A percentile compares a stretch with the other conserved stretches of the same genome.
These are phyloP conservation scores for Gossypium thurberi DNA, from an alignment of 345 rosid genomes.

Conservation along the genomic window DNA sequence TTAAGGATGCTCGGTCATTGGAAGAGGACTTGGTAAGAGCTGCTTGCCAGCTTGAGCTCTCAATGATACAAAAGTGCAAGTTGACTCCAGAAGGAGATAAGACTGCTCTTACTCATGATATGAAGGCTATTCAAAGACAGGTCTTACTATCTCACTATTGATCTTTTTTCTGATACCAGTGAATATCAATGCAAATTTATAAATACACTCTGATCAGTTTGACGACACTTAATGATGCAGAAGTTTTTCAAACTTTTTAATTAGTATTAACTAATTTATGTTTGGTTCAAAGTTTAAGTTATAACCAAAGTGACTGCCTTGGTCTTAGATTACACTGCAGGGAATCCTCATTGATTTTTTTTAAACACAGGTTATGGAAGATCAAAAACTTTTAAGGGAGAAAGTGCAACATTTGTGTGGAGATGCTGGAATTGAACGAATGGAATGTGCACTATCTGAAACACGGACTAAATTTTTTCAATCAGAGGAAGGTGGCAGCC, in stretches of 20 bases:
- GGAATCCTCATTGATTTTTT: background rate
- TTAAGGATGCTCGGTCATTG: constrained; percentile 78
- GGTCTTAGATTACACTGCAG: background rate
- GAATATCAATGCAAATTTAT: background rate
- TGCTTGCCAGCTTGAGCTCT: constrained; percentile 97
- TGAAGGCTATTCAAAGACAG: constrained; percentile 91
- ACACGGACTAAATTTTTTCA: constrained; percentile 56
- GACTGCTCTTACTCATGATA: constrained; percentile 65
- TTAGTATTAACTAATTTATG: background rate
- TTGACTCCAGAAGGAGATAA: constrained; percentile 54
- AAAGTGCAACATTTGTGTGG: constrained; percentile 76
- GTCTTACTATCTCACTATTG: constrained; percentile 33
- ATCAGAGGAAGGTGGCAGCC: constrained; percentile 54
- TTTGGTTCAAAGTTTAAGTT: background rate
- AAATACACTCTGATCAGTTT: too few species aligned
- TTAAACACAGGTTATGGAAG: constrained; percentile 59
- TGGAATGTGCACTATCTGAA: constrained; percentile 72
- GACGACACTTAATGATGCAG: background rate
- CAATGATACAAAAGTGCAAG: constrained; percentile 92
- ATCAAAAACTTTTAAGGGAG: constrained; percentile 76
- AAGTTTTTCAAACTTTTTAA: background rate
- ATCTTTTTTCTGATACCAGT: background rate
- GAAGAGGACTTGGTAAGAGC: constrained; percentile 91
- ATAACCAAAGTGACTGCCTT: background rate
- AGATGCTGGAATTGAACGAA: constrained; percentile 62